Evolutionary conservation across 345 rosid genomes (phyloP).

Genomic region (Eucalyptus brandiana): DNA sequence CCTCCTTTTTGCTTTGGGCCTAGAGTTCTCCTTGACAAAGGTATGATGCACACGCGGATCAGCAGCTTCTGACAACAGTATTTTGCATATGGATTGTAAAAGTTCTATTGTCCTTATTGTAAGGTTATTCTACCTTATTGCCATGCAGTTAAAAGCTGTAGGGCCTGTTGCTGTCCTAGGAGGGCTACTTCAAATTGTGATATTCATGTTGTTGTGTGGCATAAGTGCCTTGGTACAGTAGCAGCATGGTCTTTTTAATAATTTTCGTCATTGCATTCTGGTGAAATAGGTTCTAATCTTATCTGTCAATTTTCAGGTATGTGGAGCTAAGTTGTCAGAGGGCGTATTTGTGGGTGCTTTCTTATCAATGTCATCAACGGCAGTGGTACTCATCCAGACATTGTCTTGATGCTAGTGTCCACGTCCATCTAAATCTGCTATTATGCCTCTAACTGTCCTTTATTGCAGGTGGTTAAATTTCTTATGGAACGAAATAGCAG

Average conservation of each 20-base stretch:
- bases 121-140: slow-evolving; percentile 4
- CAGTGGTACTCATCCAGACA: slow-evolving; percentile 54
- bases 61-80: neutral
- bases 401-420: neutral
- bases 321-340: slow-evolving; percentile 94
- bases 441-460: neutral
- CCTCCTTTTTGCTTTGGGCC: slow-evolving; percentile 97
- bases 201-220: slow-evolving; percentile 74
- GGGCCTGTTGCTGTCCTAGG: slow-evolving; percentile 96
- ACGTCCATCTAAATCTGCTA: neutral
- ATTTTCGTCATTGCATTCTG: neutral
- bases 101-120: neutral
- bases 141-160: slow-evolving; percentile 82
- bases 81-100: neutral
- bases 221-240: slow-evolving; percentile 58
- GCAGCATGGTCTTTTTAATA: neutral
- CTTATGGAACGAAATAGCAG: slow-evolving; percentile 64
- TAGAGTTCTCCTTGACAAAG: slow-evolving; percentile 98
- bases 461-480: slow-evolving; percentile 81
- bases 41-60: slow-evolving; percentile 4
- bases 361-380: slow-evolving; percentile 96
- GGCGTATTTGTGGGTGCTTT: slow-evolving; percentile 94
- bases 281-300: neutral
- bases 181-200: slow-evolving; percentile 78
- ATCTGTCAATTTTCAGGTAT: slow-evolving; percentile 41